Conservation (phyloP, 495 filamentous ascomycete genomes). For the Hypoxylon crocopeplum region DNA sequence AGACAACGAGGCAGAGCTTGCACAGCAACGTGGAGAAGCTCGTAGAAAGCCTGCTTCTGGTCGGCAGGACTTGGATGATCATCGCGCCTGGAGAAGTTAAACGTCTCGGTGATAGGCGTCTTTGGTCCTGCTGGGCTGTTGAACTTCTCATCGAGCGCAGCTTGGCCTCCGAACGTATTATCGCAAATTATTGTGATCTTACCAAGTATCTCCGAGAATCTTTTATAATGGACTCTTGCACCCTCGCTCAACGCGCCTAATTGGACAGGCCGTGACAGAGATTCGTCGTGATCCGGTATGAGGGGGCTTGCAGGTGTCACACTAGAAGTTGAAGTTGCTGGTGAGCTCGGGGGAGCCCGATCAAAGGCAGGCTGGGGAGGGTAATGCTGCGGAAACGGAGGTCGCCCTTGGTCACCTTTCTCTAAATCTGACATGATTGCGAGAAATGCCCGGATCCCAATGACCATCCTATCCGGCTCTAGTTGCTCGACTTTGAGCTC, state of each 20-base stretch:
- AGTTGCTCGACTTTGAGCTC: constrained; percentile 90
- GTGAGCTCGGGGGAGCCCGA: constrained; percentile 57
- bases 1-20: constrained; percentile 93
- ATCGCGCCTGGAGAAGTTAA: constrained; percentile 84
- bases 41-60: constrained; percentile 93
- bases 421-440: constrained; percentile 94
- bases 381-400: constrained; percentile 78
- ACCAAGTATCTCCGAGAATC: constrained; percentile 93
- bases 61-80: constrained; percentile 77
- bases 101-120: constrained; percentile 92
- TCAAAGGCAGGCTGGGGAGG: constrained; percentile 48
- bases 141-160: constrained; percentile 93
- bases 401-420: constrained; percentile 76
- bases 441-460: constrained; percentile 92
- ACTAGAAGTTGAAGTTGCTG: constrained; percentile 52
- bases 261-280: constrained; percentile 76
- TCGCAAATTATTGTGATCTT: constrained; percentile 96
- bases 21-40: constrained; percentile 92
- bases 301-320: constrained; percentile 39
- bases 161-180: constrained; percentile 95
- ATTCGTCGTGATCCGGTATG: constrained; percentile 53
- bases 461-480: constrained; percentile 94
- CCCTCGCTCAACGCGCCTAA: constrained; percentile 74
- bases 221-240: constrained; percentile 80
- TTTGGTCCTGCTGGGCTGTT: constrained; percentile 79